These are phyloP conservation scores for Melampsora americana DNA, from an alignment of 1,284 basidiomycete species.

Conservation along the genomic window DNA sequence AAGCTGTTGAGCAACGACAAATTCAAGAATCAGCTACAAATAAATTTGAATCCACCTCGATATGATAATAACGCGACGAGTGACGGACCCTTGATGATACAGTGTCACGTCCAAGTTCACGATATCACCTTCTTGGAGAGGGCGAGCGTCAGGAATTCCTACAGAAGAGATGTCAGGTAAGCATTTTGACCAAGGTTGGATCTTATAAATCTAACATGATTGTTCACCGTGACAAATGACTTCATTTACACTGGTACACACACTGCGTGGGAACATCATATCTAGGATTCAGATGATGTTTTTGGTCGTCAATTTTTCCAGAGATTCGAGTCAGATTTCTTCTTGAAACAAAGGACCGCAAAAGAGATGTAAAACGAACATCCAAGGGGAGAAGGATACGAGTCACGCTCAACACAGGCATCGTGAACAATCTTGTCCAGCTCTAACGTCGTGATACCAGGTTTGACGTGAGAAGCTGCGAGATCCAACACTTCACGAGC, in stretches of 20 bases:
- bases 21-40: constrained; percentile 50
- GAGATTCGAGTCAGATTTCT: background rate
- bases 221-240: constrained; percentile 75
- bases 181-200: background rate
- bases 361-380: constrained; percentile 53
- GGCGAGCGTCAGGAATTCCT: constrained; percentile 85
- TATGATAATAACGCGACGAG: background rate
- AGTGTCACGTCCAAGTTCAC: constrained; percentile 73
- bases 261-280: constrained; percentile 85
- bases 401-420: constrained; percentile 81
- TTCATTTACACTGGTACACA: constrained; percentile 95
- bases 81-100: constrained; percentile 55
- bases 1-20: constrained; percentile 57
- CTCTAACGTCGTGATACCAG: constrained; percentile 92
- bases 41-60: constrained; percentile 52
- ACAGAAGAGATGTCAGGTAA: constrained; percentile 7
- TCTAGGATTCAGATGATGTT: constrained; percentile 54
- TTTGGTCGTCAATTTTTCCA: no score
- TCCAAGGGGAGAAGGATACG: constrained; percentile 90
- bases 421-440: constrained; percentile 88
- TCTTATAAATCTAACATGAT: constrained; percentile 35
- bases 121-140: constrained; percentile 83
- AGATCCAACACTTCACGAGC: constrained; percentile 86
- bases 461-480: constrained; percentile 75
- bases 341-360: background rate